Evolutionary conservation across 331 rosid species (phyloP).

Genomic region (Cydonia oblonga): DNA sequence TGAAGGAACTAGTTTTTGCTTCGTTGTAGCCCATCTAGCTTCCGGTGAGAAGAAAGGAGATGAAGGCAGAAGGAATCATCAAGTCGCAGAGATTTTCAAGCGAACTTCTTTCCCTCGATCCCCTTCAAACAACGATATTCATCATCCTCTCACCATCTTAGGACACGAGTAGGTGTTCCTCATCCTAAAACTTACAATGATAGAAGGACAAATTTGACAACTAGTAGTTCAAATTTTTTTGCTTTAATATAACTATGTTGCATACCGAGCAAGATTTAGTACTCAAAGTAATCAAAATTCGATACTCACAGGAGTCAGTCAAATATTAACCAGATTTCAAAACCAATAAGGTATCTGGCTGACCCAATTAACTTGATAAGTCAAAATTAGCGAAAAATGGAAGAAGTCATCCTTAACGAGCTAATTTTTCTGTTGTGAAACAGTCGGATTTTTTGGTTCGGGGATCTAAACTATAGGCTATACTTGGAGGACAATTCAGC

Average conservation of each 20-base stretch:
- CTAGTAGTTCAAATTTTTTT: neutral
- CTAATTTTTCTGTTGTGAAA: conserved; percentile 11
- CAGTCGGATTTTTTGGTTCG: conserved; percentile 96
- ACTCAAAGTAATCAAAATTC: neutral
- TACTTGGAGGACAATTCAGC: conserved; percentile 66
- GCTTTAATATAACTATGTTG: neutral
- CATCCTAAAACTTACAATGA: neutral
- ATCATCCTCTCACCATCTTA: conserved; percentile 63
- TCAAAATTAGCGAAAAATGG: neutral
- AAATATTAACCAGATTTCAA: neutral
- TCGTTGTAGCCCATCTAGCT: conserved; percentile 72
- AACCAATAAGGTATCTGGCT: neutral
- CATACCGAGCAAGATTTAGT: neutral
- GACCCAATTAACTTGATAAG: neutral
- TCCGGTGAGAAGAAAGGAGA: conserved; percentile 96
- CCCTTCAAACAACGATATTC: conserved; percentile 17
- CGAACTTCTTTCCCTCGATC: conserved; percentile 53
- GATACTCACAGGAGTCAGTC: neutral
- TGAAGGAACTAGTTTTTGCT: conserved; percentile 93
- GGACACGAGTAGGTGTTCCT: conserved; percentile 70
- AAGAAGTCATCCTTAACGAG: neutral
- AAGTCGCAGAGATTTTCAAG: conserved; percentile 65
- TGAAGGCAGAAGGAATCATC: conserved; percentile 65
- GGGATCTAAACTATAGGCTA: conserved; percentile 93
- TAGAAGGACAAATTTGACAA: neutral